Evolutionary conservation across 2,329 filamentous ascomycete genomes (phyloP).

Genomic region (Fusarium napiforme): DNA sequence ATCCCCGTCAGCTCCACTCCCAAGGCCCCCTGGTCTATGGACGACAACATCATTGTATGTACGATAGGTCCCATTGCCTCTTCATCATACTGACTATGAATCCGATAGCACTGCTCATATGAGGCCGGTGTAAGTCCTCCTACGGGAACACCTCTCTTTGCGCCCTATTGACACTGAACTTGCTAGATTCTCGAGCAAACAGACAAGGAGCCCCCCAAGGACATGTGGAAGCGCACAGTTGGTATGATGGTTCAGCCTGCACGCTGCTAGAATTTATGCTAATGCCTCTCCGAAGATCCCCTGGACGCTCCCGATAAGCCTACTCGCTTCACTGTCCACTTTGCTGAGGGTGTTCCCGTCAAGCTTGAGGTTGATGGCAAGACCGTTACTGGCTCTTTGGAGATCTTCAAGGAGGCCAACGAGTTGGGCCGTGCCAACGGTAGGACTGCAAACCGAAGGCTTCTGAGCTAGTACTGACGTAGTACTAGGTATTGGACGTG

Average conservation of each 20-base stretch:
- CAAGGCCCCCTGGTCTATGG: conserved; percentile 74
- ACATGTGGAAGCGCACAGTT: conserved; percentile 75
- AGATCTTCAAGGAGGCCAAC: conserved; percentile 69
- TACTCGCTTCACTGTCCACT: conserved; percentile 72
- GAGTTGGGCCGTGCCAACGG: conserved; percentile 56
- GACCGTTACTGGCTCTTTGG: conserved; percentile 69
- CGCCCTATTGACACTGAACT: neutral
- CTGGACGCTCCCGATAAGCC: conserved; percentile 71
- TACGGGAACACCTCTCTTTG: rapidly evolving
- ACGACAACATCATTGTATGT: conserved; percentile 44
- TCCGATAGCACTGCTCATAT: conserved; percentile 22
- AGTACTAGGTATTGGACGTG: neutral
- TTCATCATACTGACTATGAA: neutral
- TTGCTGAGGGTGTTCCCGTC: conserved; percentile 73
- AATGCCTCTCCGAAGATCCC: conserved; percentile 56
- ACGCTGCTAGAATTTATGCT: neutral
- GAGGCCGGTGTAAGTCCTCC: conserved; percentile 17
- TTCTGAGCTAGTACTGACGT: neutral
- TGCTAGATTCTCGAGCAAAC: conserved; percentile 57
- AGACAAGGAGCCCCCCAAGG: conserved; percentile 67
- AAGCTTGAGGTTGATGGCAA: conserved; percentile 68
- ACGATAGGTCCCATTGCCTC: neutral
- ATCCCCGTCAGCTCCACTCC: conserved; percentile 80
- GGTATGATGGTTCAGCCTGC: neutral
- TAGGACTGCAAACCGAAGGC: neutral